Evolutionary conservation across 1,139 yeast species (phyloP).

Genomic region (Protomyces lactucae-debilis): DNA sequence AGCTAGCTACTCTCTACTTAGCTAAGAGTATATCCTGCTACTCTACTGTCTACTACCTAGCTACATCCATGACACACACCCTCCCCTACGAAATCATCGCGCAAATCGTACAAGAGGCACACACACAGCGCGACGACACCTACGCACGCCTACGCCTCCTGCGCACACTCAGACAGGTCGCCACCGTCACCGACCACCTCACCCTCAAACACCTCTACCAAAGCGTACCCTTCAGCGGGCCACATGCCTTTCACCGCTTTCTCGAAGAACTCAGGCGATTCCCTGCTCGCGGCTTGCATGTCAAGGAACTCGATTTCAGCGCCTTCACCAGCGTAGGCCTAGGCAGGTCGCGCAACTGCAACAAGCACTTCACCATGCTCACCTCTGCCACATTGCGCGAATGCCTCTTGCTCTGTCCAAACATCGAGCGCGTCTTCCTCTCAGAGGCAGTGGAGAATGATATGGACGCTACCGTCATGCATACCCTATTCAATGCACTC

Average conservation of each 20-base stretch:
- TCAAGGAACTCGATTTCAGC: slow-evolving; percentile 44
- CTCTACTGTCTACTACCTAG: not conserved
- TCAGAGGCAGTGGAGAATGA: slow-evolving; percentile 85
- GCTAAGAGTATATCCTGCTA: not conserved
- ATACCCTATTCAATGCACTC: slow-evolving; percentile 52
- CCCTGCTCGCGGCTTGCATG: slow-evolving; percentile 13
- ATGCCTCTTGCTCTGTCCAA: slow-evolving; percentile 59
- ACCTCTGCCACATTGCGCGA: slow-evolving; percentile 64
- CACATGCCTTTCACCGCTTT: slow-evolving; percentile 15
- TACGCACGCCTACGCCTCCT: slow-evolving; percentile 13
- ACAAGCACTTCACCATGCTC: slow-evolving; percentile 85
- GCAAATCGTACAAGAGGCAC: slow-evolving; percentile 19
- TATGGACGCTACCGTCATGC: slow-evolving; percentile 56
- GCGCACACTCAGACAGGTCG: slow-evolving; percentile 6
- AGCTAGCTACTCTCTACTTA: not conserved
- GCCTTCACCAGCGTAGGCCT: slow-evolving; percentile 86
- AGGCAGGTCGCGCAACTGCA: slow-evolving; percentile 86
- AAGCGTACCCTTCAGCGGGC: slow-evolving; percentile 20
- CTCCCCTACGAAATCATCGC: slow-evolving; percentile 15
- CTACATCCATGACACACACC: not conserved
- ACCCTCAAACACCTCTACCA: slow-evolving; percentile 9
- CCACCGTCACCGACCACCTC: slow-evolving; percentile 7
- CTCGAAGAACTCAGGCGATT: slow-evolving; percentile 8
- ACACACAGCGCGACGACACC: not conserved
- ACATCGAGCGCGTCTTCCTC: slow-evolving; percentile 71